These are phyloP conservation scores for Phytophthora chlamydospora DNA, from an alignment of 352 stramenopile genomes.

Conservation along the genomic window DNA sequence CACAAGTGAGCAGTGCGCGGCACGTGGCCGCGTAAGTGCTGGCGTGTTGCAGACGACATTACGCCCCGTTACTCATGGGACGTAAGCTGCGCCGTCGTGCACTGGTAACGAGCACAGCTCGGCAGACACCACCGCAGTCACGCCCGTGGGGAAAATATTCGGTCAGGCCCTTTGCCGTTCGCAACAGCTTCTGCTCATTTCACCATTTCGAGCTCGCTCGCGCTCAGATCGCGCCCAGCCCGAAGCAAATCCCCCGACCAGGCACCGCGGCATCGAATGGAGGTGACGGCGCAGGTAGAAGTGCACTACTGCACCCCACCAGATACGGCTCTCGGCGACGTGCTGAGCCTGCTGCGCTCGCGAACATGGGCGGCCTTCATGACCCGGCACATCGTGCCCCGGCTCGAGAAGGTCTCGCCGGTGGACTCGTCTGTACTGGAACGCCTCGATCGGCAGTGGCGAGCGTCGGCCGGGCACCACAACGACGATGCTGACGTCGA, in stretches of 20 bases:
- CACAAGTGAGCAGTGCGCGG: no score
- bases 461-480: background rate
- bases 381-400: conserved; percentile 57
- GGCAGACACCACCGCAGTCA: conserved; percentile 14
- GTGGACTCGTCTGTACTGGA: conserved; percentile 44
- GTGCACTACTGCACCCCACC: conserved; percentile 63
- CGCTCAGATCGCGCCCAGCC: conserved; percentile 4
- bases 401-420: conserved; percentile 60
- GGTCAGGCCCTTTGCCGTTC: conserved; percentile 12
- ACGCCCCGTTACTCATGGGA: conserved; percentile 33
- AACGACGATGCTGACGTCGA: conserved; percentile 22
- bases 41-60: conserved; percentile 23
- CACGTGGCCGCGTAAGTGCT: conserved; percentile 10
- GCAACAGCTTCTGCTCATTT: conserved; percentile 28
- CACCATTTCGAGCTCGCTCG: conserved; percentile 18
- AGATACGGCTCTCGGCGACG: conserved; percentile 47
- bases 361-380: conserved; percentile 69
- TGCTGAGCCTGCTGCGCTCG: conserved; percentile 65
- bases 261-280: conserved; percentile 33
- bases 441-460: conserved; percentile 30
- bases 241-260: conserved; percentile 34
- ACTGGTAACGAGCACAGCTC: conserved; percentile 18
- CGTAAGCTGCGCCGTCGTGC: conserved; percentile 5
- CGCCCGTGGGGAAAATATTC: conserved; percentile 7
- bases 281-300: conserved; percentile 59